Evolutionary conservation across 2,329 filamentous ascomycete species (phyloP).

Genomic region (Dryadomyces sulphureus): DNA sequence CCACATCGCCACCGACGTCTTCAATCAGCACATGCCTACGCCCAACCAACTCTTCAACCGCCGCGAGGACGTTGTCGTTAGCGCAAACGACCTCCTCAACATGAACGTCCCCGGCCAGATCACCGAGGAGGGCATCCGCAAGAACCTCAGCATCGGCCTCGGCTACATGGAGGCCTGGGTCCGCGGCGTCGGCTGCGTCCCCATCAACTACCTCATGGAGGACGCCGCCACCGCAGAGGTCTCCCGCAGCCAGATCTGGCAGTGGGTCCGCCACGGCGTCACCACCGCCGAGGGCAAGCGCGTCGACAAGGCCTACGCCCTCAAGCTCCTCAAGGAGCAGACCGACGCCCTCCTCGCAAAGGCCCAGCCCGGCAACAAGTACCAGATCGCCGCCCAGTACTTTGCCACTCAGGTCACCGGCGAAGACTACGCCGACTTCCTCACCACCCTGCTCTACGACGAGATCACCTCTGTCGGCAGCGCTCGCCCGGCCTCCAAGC

Average conservation of each 20-base stretch:
- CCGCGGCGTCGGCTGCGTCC: conserved; percentile 84
- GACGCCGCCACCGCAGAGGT: conserved; percentile 96
- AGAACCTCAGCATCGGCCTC: conserved; percentile 94
- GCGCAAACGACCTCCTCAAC: conserved; percentile 83
- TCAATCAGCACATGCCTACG: conserved; percentile 97
- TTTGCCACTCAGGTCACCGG: conserved; percentile 88
- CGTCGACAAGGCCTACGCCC: conserved; percentile 82
- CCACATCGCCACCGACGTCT: conserved; percentile 74
- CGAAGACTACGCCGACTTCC: conserved; percentile 93
- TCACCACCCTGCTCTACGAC: conserved; percentile 76
- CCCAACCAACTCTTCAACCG: conserved; percentile 91
- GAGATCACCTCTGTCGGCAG: conserved; percentile 66
- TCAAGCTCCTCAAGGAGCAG: conserved; percentile 76
- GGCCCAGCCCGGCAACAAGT: conserved; percentile 82
- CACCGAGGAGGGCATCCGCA: conserved; percentile 88
- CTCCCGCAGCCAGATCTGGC: conserved; percentile 87
- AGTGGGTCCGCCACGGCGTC: conserved; percentile 69
- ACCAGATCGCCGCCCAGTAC: conserved; percentile 77
- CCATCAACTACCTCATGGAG: conserved; percentile 49
- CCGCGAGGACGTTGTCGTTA: conserved; percentile 76
- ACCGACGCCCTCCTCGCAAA: conserved; percentile 59
- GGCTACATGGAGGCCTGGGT: conserved; percentile 99
- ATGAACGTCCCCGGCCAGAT: conserved; percentile 92
- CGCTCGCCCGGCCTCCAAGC: conserved; percentile 45
- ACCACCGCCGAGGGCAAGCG: conserved; percentile 77